Evolutionary conservation across 139 green algal species (phyloP).

Genomic region (Coccomyxa sp.): DNA sequence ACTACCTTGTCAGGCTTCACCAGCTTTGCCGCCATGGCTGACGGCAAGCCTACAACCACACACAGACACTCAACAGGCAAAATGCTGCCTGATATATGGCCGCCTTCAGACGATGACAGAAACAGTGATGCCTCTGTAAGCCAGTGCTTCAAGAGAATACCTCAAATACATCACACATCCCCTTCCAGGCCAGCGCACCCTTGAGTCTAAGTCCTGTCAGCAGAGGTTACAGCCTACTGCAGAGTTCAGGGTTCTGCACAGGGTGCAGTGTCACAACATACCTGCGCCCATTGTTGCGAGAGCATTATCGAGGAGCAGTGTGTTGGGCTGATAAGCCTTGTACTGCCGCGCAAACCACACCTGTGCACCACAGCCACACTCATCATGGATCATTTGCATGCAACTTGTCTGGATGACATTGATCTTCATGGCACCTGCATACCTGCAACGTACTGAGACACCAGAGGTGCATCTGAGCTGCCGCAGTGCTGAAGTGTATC

Average conservation of each 20-base stretch:
- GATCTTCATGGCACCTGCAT: too few species aligned
- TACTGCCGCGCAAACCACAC: slow-evolving; percentile 40
- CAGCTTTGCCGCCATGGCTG: slow-evolving; percentile 35
- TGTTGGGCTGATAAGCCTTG: slow-evolving; percentile 33
- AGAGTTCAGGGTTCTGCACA: not conserved
- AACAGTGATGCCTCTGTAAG: too few species aligned
- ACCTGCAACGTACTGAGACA: not conserved
- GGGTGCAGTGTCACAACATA: not conserved
- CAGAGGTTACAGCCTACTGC: not conserved
- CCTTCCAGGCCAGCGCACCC: not conserved
- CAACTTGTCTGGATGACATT: too few species aligned
- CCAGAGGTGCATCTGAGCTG: not conserved
- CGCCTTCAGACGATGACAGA: too few species aligned
- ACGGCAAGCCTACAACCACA: slow-evolving; percentile 20
- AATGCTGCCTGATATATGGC: not conserved
- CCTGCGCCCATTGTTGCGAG: slow-evolving; percentile 38
- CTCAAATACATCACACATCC: too few species aligned
- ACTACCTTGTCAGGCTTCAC: slow-evolving; percentile 23
- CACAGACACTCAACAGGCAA: not conserved
- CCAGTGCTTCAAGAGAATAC: too few species aligned
- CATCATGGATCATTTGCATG: not conserved
- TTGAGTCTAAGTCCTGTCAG: not conserved
- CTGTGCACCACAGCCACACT: slow-evolving; percentile 11
- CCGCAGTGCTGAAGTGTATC: not conserved
- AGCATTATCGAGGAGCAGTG: slow-evolving; percentile 40